Evolutionary conservation across 208 protist genomes (phyloP).

Genomic region (Sergeia podlipaevii): DNA sequence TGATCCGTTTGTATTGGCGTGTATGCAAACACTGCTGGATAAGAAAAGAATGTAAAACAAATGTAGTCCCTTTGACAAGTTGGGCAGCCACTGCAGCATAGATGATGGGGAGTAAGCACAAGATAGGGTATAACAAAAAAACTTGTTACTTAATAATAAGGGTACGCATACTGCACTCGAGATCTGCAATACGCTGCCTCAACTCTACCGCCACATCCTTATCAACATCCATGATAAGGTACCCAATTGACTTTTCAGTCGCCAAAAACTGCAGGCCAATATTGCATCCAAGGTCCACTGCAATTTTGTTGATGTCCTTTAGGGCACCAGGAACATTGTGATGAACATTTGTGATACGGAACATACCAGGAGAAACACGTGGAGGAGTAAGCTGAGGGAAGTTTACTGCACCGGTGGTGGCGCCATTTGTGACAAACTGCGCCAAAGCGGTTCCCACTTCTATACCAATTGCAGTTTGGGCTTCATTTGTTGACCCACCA

Average conservation of each 20-base stretch:
- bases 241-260: slow-evolving; percentile 71
- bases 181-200: slow-evolving; percentile 32
- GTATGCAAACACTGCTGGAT: background rate
- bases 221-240: slow-evolving; percentile 76
- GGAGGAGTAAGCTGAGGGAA: slow-evolving; percentile 87
- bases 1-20: no score
- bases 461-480: slow-evolving; percentile 87
- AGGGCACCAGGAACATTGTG: slow-evolving; percentile 91
- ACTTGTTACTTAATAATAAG: slow-evolving; percentile 36
- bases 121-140: slow-evolving; percentile 7
- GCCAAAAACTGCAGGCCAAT: slow-evolving; percentile 75
- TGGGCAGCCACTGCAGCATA: background rate
- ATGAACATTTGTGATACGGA: slow-evolving; percentile 91
- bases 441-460: slow-evolving; percentile 88
- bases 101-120: slow-evolving; percentile 8
- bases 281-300: slow-evolving; percentile 80
- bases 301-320: slow-evolving; percentile 84
- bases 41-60: slow-evolving; percentile 27
- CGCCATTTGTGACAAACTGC: slow-evolving; percentile 78
- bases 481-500: slow-evolving; percentile 91
- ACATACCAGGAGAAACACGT: slow-evolving; percentile 18
- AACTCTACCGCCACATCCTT: slow-evolving; percentile 47
- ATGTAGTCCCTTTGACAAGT: slow-evolving; percentile 4
- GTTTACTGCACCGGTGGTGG: slow-evolving; percentile 87
- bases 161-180: slow-evolving; percentile 50